A percentile compares a stretch with the other conserved stretches of the same genome.
Conservation (phyloP, 2,329 filamentous ascomycete genomes). For the Karstenula rhodostoma region DNA sequence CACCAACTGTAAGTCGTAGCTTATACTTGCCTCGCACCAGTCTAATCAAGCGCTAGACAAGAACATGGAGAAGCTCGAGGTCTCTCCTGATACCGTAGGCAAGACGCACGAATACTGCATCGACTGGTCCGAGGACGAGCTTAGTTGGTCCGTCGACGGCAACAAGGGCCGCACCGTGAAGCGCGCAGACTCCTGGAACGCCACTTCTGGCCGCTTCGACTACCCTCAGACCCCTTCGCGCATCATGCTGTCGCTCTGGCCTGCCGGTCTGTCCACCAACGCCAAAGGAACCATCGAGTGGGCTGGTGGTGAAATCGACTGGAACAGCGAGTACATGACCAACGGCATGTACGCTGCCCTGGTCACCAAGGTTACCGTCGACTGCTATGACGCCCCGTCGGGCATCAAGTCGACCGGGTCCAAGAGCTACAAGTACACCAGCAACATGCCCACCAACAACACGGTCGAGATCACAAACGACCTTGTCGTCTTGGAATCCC, state of each 20-base stretch:
- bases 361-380: slow-evolving; percentile 77
- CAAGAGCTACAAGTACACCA: slow-evolving; percentile 78
- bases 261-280: slow-evolving; percentile 82
- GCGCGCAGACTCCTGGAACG: slow-evolving; percentile 84
- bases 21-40: slow-evolving; percentile 22
- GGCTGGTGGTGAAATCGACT: slow-evolving; percentile 91
- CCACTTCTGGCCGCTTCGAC: slow-evolving; percentile 79
- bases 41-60: slow-evolving; percentile 64
- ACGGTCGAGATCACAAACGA: slow-evolving; percentile 78
- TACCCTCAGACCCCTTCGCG: slow-evolving; percentile 92
- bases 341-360: slow-evolving; percentile 90
- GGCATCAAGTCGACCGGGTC: slow-evolving; percentile 67
- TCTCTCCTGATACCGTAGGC: slow-evolving; percentile 69
- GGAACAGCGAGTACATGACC: slow-evolving; percentile 79
- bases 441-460: slow-evolving; percentile 71
- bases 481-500: slow-evolving; percentile 77
- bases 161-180: slow-evolving; percentile 76
- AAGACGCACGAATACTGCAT: slow-evolving; percentile 92
- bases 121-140: slow-evolving; percentile 85
- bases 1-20: slow-evolving; percentile 75
- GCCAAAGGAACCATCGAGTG: slow-evolving; percentile 85
- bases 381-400: slow-evolving; percentile 86
- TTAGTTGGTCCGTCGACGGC: slow-evolving; percentile 90
- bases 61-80: slow-evolving; percentile 75
- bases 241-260: slow-evolving; percentile 95